Evolutionary conservation across 163 green algal genomes (phyloP), one percentile per base, ranked within the genome.

Genomic region (Scenedesmus sp.): DNA sequence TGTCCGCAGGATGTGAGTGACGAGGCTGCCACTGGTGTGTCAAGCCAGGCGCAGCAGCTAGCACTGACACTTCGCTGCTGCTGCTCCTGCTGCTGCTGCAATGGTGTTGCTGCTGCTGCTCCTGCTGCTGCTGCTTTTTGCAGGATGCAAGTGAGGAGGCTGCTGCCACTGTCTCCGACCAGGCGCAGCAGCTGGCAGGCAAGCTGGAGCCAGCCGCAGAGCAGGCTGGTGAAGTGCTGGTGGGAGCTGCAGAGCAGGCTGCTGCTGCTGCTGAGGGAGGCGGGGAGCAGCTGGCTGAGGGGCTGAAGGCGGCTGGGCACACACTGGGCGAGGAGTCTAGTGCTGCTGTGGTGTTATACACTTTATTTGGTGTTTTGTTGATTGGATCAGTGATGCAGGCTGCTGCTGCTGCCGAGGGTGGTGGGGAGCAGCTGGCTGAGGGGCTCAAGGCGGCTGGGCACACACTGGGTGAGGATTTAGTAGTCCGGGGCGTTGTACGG

Each of bases 301-400:
- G 88, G n/a, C 18, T 91, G 7, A 77, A 91, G 70, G n/a, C 87
- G 55, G 88, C 88, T 13, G 88, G 88, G 54, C 20, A 55, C 26
- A 55, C 82, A n/a, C 55, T 91, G 57, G 88, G 88, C 88, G 76
- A 60, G 88, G 56, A 2, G 52, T n/a, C 16, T 26, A 16, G 20
- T 2, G 13, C 2, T 26, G 18, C 6, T 64, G 34, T 46, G 7
- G 59, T 79, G 59, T 74, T 26, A 2, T 18, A 73, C 7, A 23
- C 1, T 70, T 1, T 60, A 46, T 1, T 52, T 82, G 15, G 9
- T 57, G 13, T 15, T 57, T 26, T 20, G 0, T 26, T 0, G 16
- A 4, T 12, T 56, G 57, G 9, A n/a, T 1, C 15, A 13, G 59
- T 26, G 4, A 56, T 89, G n/a, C 16, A 62, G 67, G 18, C 54